Conservation (phyloP, 2,329 filamentous ascomycete genomes). For the Fusarium nygamai region DNA sequence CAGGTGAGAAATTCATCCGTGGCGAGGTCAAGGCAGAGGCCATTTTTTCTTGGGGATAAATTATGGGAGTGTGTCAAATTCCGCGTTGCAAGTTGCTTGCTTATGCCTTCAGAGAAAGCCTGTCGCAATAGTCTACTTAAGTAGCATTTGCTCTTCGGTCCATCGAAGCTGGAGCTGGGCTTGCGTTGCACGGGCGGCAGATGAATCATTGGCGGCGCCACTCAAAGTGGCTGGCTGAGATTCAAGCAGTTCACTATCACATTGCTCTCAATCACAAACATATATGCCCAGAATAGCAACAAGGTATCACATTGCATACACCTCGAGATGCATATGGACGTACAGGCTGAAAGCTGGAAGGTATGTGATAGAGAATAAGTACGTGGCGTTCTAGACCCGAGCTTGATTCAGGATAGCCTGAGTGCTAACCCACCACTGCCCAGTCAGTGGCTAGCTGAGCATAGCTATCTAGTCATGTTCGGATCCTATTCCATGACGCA, state of each 20-base stretch:
- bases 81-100: too few species aligned
- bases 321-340: background rate
- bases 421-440: too few species aligned
- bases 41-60: background rate
- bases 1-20: background rate
- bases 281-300: accelerated
- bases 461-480: background rate
- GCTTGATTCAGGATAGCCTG: background rate
- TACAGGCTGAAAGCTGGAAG: background rate
- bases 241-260: background rate
- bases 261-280: background rate
- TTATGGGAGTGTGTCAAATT: background rate
- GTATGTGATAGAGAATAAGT: background rate
- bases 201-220: background rate
- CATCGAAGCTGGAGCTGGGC: background rate
- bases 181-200: background rate
- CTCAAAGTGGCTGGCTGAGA: background rate
- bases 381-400: background rate
- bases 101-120: background rate
- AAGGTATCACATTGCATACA: background rate
- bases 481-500: accelerated
- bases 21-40: background rate
- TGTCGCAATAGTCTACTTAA: background rate
- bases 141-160: background rate
- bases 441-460: background rate